These are phyloP conservation scores for Penicillium daleae DNA, from an alignment of 495 filamentous ascomycete genomes.

Conservation along the genomic window DNA sequence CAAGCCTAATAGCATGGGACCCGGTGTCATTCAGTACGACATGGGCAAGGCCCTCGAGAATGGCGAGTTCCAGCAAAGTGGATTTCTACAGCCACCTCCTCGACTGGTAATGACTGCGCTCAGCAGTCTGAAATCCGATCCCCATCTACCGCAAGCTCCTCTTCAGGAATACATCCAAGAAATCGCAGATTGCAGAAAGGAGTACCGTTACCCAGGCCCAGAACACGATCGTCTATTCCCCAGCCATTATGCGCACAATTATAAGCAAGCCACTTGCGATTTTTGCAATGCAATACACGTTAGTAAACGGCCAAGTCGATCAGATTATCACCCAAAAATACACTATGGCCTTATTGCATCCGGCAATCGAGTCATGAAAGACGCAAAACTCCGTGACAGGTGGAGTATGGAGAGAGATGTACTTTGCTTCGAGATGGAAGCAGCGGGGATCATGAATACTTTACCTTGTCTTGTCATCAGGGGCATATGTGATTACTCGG, in stretches of 20 bases:
- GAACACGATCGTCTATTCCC: constrained; percentile 6
- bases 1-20: constrained; percentile 1
- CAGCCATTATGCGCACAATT: constrained; percentile 2
- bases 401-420: constrained; percentile 6
- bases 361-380: constrained; percentile 12
- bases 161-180: constrained; percentile 6
- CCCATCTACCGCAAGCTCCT: constrained; percentile 4
- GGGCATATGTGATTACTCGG: constrained; percentile 10
- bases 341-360: constrained; percentile 11
- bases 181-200: constrained; percentile 8
- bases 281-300: neutral
- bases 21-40: constrained; percentile 28
- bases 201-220: constrained; percentile 3
- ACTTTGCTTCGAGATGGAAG: constrained; percentile 10
- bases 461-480: constrained; percentile 7
- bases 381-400: constrained; percentile 6
- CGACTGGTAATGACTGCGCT: constrained; percentile 27
- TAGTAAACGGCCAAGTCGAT: neutral
- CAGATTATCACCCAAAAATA: constrained; percentile 5
- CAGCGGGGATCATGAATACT: constrained; percentile 8
- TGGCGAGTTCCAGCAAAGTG: constrained; percentile 6
- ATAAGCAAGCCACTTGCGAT: constrained; percentile 5
- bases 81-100: constrained; percentile 26
- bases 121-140: constrained; percentile 7
- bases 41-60: constrained; percentile 19